phyloP scores from a whole-genome alignment of 2,329 filamentous ascomycete species.

The Penicillium palitans region DNA sequence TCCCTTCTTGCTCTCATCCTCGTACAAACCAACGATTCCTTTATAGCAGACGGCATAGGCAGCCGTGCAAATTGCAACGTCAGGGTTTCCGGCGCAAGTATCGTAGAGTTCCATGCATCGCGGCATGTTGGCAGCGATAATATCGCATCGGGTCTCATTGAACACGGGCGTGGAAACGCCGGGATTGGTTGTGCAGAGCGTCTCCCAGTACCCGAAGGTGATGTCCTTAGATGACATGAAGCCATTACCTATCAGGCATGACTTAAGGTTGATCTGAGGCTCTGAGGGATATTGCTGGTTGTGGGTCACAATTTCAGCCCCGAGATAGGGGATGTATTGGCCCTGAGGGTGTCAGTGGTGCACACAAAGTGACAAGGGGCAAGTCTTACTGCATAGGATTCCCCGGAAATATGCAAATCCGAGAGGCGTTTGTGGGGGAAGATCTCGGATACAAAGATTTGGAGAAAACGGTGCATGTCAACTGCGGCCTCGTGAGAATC shows the following conservation, averaged over 20 bases:
- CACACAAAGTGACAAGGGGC: neutral
- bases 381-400: slow-evolving; percentile 48
- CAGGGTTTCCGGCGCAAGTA: slow-evolving; percentile 31
- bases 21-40: slow-evolving; percentile 17
- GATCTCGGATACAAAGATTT: slow-evolving; percentile 49
- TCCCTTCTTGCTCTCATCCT: slow-evolving; percentile 22
- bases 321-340: slow-evolving; percentile 51
- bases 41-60: slow-evolving; percentile 19
- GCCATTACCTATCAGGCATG: slow-evolving; percentile 51
- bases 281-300: slow-evolving; percentile 45
- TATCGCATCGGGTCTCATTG: slow-evolving; percentile 49
- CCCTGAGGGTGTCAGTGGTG: slow-evolving; percentile 33
- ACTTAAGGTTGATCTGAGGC: slow-evolving; percentile 46
- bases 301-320: slow-evolving; percentile 47
- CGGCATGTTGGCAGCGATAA: slow-evolving; percentile 48
- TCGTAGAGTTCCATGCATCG: slow-evolving; percentile 47
- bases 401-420: slow-evolving; percentile 51
- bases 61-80: slow-evolving; percentile 22
- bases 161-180: slow-evolving; percentile 46
- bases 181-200: slow-evolving; percentile 49
- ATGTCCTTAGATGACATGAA: slow-evolving; percentile 46
- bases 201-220: slow-evolving; percentile 49
- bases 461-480: slow-evolving; percentile 54
- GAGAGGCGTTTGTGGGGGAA: slow-evolving; percentile 44
- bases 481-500: slow-evolving; percentile 47